Conservation (phyloP, 208 protist genomes). For the Angomonas ambiguus region DNA sequence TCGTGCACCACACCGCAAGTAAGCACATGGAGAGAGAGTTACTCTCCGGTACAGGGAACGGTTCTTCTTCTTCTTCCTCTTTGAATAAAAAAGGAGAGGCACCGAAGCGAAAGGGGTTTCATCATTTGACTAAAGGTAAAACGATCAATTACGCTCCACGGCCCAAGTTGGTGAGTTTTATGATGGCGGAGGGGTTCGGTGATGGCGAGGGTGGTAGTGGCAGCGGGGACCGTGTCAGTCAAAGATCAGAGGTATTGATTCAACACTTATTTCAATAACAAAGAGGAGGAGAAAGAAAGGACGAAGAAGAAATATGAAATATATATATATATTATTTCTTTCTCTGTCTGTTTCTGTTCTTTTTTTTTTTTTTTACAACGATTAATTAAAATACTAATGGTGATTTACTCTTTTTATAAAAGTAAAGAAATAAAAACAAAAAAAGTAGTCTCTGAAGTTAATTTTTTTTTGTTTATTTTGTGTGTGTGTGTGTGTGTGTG, state of each 20-base stretch:
- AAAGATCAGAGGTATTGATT: conserved; percentile 32
- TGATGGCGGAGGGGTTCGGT: conserved; percentile 53
- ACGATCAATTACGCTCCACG: conserved; percentile 71
- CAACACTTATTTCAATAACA: conserved; percentile 79
- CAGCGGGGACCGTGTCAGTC: conserved; percentile 62
- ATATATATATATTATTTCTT: conserved; percentile 1
- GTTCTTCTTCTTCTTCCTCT: too few species aligned
- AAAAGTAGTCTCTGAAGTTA: too few species aligned
- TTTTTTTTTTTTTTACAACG: not conserved
- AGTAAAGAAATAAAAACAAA: not conserved
- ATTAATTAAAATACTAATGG: not conserved
- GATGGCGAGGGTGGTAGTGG: too few species aligned
- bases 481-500: conserved; percentile 9
- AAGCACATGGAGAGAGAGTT: conserved; percentile 11
- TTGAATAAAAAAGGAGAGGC: conserved; percentile 24
- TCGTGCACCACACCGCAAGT: conserved; percentile 61
- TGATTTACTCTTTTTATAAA: not conserved
- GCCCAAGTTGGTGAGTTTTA: conserved; percentile 80
- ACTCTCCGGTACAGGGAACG: too few species aligned
- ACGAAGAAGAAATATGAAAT: conserved; percentile 24
- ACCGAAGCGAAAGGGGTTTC: conserved; percentile 60
- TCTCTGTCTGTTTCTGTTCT: not conserved
- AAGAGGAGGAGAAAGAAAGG: too few species aligned
- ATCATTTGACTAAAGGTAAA: conserved; percentile 78
- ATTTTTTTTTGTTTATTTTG: conserved; percentile 2